A percentile compares a stretch with the other conserved stretches of the same genome.
These are phyloP conservation scores for Aegilops speltoides DNA, from an alignment of 176 grass and related monocot genomes.

Conservation along the genomic window DNA sequence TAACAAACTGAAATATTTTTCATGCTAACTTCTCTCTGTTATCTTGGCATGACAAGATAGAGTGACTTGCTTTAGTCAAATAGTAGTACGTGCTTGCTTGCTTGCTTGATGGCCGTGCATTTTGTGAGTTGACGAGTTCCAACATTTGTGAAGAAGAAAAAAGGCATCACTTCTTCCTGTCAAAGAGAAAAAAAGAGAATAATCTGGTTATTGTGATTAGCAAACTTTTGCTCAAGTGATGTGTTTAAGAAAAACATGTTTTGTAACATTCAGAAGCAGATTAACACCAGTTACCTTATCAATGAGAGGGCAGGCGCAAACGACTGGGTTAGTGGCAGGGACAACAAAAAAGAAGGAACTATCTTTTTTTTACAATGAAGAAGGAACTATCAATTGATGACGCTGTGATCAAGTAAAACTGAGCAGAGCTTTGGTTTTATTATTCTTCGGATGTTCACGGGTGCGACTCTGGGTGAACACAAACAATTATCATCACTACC, in stretches of 20 bases:
- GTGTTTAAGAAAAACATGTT: not conserved
- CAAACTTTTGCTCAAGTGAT: not conserved
- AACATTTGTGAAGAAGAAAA: not conserved
- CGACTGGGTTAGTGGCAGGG: not conserved
- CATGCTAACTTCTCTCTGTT: no score
- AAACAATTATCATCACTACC: not conserved
- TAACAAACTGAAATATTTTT: no score
- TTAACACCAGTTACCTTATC: not conserved
- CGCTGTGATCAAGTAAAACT: not conserved
- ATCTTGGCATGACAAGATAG: no score
- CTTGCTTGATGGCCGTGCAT: no score
- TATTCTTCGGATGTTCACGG: not conserved
- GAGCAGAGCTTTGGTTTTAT: not conserved
- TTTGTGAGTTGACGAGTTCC: no score
- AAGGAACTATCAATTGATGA: not conserved
- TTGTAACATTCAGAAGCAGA: not conserved
- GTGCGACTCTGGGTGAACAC: not conserved
- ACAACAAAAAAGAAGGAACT: not conserved
- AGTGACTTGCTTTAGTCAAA: no score
- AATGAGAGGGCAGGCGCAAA: not conserved
- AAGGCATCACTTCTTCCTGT: not conserved
- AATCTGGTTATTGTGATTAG: not conserved
- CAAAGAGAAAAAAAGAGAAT: not conserved
- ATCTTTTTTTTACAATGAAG: no score
- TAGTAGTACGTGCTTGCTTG: no score